A percentile compares a stretch with the other conserved stretches of the same genome.
phyloP scores from a whole-genome alignment of 768 basidiomycete species.

The Suillus cothurnatus region DNA sequence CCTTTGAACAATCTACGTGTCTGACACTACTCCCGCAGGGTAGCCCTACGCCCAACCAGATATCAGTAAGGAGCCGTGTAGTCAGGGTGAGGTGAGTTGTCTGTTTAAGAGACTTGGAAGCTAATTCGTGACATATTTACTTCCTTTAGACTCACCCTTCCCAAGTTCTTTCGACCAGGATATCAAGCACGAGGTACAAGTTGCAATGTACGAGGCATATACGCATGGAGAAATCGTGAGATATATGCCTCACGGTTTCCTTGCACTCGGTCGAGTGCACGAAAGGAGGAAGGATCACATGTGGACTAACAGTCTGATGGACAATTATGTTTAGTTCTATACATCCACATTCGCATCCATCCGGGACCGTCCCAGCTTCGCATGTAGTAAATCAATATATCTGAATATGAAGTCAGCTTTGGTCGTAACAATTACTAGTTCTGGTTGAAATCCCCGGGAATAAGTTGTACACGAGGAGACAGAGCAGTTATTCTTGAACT shows the following conservation, averaged over 20 bases:
- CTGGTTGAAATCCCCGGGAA: background rate
- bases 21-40: background rate
- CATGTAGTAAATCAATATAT: constrained; percentile 1
- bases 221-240: background rate
- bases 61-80: background rate
- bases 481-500: background rate
- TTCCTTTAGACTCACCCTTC: background rate
- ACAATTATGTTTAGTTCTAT: background rate
- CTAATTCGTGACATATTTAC: background rate
- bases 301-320: background rate
- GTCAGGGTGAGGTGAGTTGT: background rate
- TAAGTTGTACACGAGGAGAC: background rate
- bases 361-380: background rate
- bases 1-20: background rate
- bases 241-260: constrained; percentile 3
- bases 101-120: background rate
- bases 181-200: background rate
- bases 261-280: background rate
- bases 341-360: background rate
- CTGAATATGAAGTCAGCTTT: constrained; percentile 1
- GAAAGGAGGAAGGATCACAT: background rate
- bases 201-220: background rate
- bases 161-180: background rate
- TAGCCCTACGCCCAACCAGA: constrained; percentile 4
- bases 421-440: background rate